These are phyloP conservation scores for Juglanconis oblonga DNA, from an alignment of 2,329 filamentous ascomycete species.

Conservation along the genomic window DNA sequence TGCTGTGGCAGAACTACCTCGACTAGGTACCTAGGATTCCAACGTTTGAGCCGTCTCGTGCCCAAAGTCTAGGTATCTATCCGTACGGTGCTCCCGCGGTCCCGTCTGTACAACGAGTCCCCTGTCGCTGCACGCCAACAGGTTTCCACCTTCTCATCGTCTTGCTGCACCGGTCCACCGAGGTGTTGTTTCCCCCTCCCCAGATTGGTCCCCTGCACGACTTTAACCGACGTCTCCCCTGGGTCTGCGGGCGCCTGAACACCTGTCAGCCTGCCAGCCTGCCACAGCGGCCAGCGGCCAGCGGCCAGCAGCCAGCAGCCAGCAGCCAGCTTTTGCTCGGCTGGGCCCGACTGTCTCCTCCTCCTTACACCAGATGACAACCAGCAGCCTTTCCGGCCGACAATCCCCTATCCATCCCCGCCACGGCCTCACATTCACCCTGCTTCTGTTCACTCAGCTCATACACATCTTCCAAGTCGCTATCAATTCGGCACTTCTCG, in stretches of 20 bases:
- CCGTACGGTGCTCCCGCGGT: too few relatives aligned
- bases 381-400: conserved; percentile 28
- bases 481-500: conserved; percentile 27
- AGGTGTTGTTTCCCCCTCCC: background rate
- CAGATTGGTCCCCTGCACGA: background rate
- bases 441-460: background rate
- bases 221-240: conserved; percentile 1
- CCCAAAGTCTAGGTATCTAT: too few relatives aligned
- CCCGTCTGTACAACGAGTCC: background rate
- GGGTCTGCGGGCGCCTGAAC: background rate
- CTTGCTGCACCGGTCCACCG: background rate
- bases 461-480: conserved; percentile 28
- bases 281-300: too few relatives aligned
- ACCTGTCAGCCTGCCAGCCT: background rate
- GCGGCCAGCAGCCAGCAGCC: background rate
- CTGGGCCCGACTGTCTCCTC: background rate
- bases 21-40: too few relatives aligned
- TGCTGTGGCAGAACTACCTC: too few relatives aligned
- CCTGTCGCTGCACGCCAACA: background rate
- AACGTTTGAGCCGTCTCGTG: too few relatives aligned
- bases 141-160: background rate
- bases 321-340: background rate
- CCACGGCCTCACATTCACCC: conserved; percentile 27
- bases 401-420: conserved; percentile 28
- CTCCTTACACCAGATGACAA: conserved; percentile 29